Evolutionary conservation across 2,329 filamentous ascomycete species (phyloP).

Genomic region (Pseudogymnoascus sp.): DNA sequence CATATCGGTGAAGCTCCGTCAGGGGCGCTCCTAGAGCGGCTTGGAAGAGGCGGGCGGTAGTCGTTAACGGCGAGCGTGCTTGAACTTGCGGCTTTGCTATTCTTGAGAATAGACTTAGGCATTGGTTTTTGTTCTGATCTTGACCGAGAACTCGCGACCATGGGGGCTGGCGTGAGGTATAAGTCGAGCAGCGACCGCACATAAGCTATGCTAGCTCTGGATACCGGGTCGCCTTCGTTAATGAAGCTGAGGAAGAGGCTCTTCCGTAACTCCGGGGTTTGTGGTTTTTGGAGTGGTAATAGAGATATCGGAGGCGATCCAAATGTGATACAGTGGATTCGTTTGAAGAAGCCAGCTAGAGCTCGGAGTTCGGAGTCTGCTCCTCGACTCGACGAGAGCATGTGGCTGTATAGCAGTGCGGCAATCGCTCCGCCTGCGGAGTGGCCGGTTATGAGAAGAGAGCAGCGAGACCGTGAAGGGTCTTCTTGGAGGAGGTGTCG

Average conservation of each 20-base stretch:
- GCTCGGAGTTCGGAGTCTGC: conserved; percentile 62
- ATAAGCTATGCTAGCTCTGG: conserved; percentile 69
- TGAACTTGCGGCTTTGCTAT: conserved; percentile 19
- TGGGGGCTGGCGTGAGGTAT: conserved; percentile 55
- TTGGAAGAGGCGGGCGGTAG: conserved; percentile 15
- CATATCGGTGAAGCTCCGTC: conserved; percentile 42
- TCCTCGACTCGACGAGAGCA: conserved; percentile 53
- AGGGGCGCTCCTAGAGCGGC: conserved; percentile 20
- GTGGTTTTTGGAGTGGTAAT: conserved; percentile 58
- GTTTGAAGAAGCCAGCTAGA: conserved; percentile 65
- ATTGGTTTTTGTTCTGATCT: not conserved
- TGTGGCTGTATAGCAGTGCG: conserved; percentile 72
- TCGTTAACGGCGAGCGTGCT: conserved; percentile 20
- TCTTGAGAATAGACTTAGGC: conserved; percentile 2
- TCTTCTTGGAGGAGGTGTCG: conserved; percentile 66
- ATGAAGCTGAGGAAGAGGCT: conserved; percentile 73
- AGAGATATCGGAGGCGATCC: conserved; percentile 75
- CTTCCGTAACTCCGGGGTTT: conserved; percentile 45
- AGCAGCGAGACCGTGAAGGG: conserved; percentile 57
- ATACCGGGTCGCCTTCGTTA: conserved; percentile 81
- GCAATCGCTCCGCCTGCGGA: conserved; percentile 82
- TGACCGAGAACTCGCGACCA: conserved; percentile 13
- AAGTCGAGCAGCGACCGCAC: conserved; percentile 66
- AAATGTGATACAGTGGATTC: conserved; percentile 79
- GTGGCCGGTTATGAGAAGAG: conserved; percentile 77